A percentile compares a stretch with the other conserved stretches of the same genome.
Evolutionary conservation across 208 protist genomes (phyloP).

Genomic region (Leishmania tarentolae): DNA sequence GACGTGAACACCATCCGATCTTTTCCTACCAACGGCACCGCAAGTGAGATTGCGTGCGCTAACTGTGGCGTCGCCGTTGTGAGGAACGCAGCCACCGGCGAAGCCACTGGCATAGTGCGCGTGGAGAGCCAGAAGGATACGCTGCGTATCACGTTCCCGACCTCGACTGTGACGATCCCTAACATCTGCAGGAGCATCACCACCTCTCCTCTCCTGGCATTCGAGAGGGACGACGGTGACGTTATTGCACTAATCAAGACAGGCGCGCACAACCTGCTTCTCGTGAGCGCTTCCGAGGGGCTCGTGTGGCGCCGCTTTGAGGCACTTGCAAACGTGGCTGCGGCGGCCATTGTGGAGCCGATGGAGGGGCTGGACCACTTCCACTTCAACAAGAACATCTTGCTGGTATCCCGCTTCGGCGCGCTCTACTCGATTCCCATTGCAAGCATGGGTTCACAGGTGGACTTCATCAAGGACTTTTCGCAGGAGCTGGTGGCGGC

Average conservation of each 20-base stretch:
- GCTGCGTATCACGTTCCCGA: conserved; percentile 34
- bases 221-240: conserved; percentile 28
- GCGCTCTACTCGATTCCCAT: conserved; percentile 73
- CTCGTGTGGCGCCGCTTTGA: conserved; percentile 78
- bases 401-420: conserved; percentile 64
- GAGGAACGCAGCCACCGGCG: conserved; percentile 13
- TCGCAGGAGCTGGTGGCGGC: conserved; percentile 37
- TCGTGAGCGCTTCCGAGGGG: conserved; percentile 39
- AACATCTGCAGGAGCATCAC: conserved; percentile 22
- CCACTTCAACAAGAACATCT: conserved; percentile 72
- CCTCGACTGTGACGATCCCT: conserved; percentile 6
- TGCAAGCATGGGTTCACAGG: conserved; percentile 43
- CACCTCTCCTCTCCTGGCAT: conserved; percentile 39
- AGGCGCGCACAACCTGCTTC: conserved; percentile 56
- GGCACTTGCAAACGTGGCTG: conserved; percentile 53
- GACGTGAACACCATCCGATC: conserved; percentile 17
- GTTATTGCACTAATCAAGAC: conserved; percentile 53
- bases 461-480: conserved; percentile 66
- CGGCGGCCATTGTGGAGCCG: conserved; percentile 54
- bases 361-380: conserved; percentile 69
- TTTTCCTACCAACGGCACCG: conserved; percentile 9
- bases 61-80: conserved; percentile 30
- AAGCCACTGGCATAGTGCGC: conserved; percentile 21
- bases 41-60: conserved; percentile 20
- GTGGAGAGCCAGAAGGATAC: conserved; percentile 14